Evolutionary conservation across 805 yeast genomes (phyloP).

Genomic region (Middelhovenomyces tepae): DNA sequence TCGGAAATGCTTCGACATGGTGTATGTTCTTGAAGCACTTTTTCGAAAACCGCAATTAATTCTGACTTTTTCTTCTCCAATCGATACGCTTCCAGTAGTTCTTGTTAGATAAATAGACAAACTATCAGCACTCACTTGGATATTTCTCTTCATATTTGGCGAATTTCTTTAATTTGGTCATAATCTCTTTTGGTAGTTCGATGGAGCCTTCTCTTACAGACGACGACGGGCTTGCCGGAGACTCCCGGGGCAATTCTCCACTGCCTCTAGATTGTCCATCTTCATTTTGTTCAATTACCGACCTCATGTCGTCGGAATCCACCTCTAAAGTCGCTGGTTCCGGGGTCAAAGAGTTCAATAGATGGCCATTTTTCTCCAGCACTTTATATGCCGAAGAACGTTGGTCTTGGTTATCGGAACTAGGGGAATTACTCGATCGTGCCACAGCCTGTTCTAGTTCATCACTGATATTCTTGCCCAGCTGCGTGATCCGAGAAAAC

Average conservation of each 20-base stretch:
- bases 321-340: slow-evolving; percentile 16
- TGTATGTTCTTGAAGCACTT: slow-evolving; percentile 63
- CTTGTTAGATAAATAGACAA: slow-evolving; percentile 4
- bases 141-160: slow-evolving; percentile 85
- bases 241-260: no score
- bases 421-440: slow-evolving; percentile 1
- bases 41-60: slow-evolving; percentile 55
- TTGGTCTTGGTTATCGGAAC: slow-evolving; percentile 4
- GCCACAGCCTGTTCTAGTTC: slow-evolving; percentile 41
- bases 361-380: slow-evolving; percentile 10
- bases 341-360: slow-evolving; percentile 13
- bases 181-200: slow-evolving; percentile 49
- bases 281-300: no score
- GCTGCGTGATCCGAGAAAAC: slow-evolving; percentile 52
- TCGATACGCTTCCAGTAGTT: slow-evolving; percentile 72
- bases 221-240: no score
- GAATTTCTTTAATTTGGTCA: slow-evolving; percentile 60
- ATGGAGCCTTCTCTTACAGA: no score
- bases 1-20: slow-evolving; percentile 73
- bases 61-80: slow-evolving; percentile 61
- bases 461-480: slow-evolving; percentile 54
- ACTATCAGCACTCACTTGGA: slow-evolving; percentile 39
- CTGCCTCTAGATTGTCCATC: no score
- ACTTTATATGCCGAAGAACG: slow-evolving; percentile 7
- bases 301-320: no score